phyloP scores from a whole-genome alignment of 805 yeast species.

The Candida suzukii region DNA sequence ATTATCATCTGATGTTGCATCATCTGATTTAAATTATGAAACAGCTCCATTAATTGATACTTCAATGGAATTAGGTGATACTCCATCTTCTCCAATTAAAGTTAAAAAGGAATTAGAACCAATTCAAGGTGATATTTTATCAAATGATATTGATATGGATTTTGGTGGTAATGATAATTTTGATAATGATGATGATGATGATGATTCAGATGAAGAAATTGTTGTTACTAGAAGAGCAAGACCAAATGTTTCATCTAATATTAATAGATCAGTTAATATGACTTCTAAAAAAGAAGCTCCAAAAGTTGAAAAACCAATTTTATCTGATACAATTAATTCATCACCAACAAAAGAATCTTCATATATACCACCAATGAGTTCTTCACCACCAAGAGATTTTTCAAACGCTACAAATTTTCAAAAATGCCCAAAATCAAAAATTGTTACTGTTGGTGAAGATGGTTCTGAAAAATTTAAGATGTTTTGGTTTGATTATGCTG shows the following conservation, averaged over 20 bases:
- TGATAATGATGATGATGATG: conserved; percentile 12
- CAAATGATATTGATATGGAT: conserved; percentile 29
- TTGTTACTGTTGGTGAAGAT: conserved; percentile 18
- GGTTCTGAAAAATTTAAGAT: conserved; percentile 45
- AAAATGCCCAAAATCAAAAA: conserved; percentile 28
- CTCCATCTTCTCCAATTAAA: conserved; percentile 27
- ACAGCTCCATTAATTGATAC: conserved; percentile 4
- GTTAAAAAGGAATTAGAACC: neutral
- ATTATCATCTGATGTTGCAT: conserved; percentile 17
- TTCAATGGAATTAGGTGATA: conserved; percentile 8
- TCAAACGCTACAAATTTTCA: conserved; percentile 19
- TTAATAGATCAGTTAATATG: conserved; percentile 35
- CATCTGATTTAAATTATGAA: conserved; percentile 16
- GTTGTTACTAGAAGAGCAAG: conserved; percentile 48
- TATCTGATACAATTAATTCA: conserved; percentile 9
- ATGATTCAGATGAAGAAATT: conserved; percentile 45
- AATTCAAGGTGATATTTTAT: conserved; percentile 1
- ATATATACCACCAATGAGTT: conserved; percentile 5
- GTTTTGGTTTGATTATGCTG: conserved; percentile 89
- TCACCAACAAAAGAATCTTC: conserved; percentile 15
- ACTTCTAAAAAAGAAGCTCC: conserved; percentile 21
- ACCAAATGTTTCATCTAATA: conserved; percentile 34
- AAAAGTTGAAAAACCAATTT: neutral
- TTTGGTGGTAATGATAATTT: conserved; percentile 29
- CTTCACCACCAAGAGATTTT: conserved; percentile 15